Evolutionary conservation across 2,329 filamentous ascomycete species (phyloP), one percentile per base, ranked within the genome.

Genomic region (Parastagonospora nodorum): DNA sequence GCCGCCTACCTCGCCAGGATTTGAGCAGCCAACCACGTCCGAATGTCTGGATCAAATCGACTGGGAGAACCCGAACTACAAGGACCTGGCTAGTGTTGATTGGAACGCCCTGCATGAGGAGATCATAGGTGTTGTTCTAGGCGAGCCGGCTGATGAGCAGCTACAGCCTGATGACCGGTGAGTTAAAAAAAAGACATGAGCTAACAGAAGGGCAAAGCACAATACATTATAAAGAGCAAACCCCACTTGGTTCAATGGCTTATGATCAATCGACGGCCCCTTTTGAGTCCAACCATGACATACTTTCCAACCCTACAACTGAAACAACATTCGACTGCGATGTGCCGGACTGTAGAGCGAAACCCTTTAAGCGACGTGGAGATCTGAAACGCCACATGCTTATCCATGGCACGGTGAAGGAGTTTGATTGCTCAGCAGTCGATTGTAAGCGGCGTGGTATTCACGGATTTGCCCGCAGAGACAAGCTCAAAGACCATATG

Each of bases 141-240:
- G 39, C 40, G 32, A 48, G 46, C 30, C 37, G 42, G 49, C 47
- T 29, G 42, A 33, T 35, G 53, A 48, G 36, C 19, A 24, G 19
- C 16, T 19, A 31, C 39, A 51, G 53, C 50, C 50, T 52, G 51
- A 31, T 31, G 45, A 50, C 16, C 19, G 48, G 60, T 63, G 35
- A 61, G 60, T 60, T 35, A 53, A 45, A 61, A 63, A 61, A 60
- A 63, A 60, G 48, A 54, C 42, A 57, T 48, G 42, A 43, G 58
- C 58, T 60, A 60, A 63, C 53, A 51, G 43, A 57, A 54, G 55
- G 60, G 60, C 57, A 29, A 5, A n/a, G n/a, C n/a, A n/a, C n/a
- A n/a, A n/a, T n/a, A n/a, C n/a, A n/a, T n/a, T n/a, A n/a, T n/a
- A n/a, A n/a, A n/a, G n/a, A n/a, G n/a, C n/a, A n/a, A n/a, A n/a